These are phyloP conservation scores for Leptographium procerum DNA, from an alignment of 2,329 filamentous ascomycete species.

Conservation along the genomic window DNA sequence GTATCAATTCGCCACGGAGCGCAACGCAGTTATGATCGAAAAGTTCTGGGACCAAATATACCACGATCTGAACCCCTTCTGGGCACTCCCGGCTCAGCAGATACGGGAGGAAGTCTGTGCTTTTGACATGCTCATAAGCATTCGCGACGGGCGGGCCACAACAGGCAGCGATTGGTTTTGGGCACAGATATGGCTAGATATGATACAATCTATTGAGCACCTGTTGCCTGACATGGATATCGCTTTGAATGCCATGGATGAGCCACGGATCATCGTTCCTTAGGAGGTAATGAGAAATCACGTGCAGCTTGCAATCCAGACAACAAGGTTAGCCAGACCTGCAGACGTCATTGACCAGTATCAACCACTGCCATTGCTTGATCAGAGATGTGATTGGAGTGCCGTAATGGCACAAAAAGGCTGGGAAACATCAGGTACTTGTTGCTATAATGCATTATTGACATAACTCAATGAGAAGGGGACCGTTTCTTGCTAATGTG, in stretches of 20 bases:
- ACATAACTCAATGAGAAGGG: no score
- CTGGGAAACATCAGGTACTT: conserved; percentile 40
- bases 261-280: conserved; percentile 51
- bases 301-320: conserved; percentile 30
- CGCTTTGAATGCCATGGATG: conserved; percentile 55
- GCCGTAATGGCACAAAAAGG: conserved; percentile 26
- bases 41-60: conserved; percentile 55
- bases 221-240: conserved; percentile 57
- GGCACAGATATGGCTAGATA: conserved; percentile 43
- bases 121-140: conserved; percentile 50
- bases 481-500: not conserved
- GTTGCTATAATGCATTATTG: no score
- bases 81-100: conserved; percentile 30
- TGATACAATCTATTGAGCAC: conserved; percentile 41
- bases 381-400: conserved; percentile 23
- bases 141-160: conserved; percentile 41
- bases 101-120: conserved; percentile 41
- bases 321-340: conserved; percentile 25
- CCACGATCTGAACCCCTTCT: conserved; percentile 50
- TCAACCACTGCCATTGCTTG: conserved; percentile 26
- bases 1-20: conserved; percentile 41
- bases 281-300: conserved; percentile 49
- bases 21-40: conserved; percentile 46
- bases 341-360: conserved; percentile 34
- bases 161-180: conserved; percentile 45